Conservation (phyloP, 2,329 filamentous ascomycete genomes). For the Xylaria multiplex region DNA sequence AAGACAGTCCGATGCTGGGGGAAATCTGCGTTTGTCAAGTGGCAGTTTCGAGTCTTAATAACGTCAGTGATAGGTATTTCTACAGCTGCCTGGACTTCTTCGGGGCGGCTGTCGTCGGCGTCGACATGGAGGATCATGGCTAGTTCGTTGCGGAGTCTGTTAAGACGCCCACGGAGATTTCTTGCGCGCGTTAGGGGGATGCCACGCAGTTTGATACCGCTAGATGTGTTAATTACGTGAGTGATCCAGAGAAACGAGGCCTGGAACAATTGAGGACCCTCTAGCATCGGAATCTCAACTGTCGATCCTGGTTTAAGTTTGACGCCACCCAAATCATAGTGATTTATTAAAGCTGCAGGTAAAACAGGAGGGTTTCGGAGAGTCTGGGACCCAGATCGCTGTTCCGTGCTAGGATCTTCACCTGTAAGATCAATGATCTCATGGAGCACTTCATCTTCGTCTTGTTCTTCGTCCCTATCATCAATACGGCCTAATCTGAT, state of each 20-base stretch:
- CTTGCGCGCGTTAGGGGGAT: conserved; percentile 46
- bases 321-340: conserved; percentile 31
- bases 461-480: conserved; percentile 19
- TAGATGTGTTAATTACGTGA: conserved; percentile 36
- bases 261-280: conserved; percentile 28
- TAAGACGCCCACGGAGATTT: conserved; percentile 45
- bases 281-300: conserved; percentile 38
- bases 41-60: conserved; percentile 42
- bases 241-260: conserved; percentile 44
- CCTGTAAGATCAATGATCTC: conserved; percentile 45
- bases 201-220: conserved; percentile 43
- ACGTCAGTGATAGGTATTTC: conserved; percentile 44
- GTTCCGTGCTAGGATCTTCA: neutral
- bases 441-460: conserved; percentile 21
- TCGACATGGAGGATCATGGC: conserved; percentile 45
- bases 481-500: conserved; percentile 4
- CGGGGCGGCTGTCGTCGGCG: conserved; percentile 40
- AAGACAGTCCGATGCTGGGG: conserved; percentile 40
- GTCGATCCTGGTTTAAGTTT: conserved; percentile 36
- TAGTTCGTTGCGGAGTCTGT: conserved; percentile 47
- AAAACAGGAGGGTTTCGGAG: conserved; percentile 33
- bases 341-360: conserved; percentile 8
- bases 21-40: conserved; percentile 50
- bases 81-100: conserved; percentile 44
- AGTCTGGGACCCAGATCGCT: neutral